phyloP scores from a whole-genome alignment of 1,139 yeast genomes.

The Zygosaccharomyces pseudobailii region DNA sequence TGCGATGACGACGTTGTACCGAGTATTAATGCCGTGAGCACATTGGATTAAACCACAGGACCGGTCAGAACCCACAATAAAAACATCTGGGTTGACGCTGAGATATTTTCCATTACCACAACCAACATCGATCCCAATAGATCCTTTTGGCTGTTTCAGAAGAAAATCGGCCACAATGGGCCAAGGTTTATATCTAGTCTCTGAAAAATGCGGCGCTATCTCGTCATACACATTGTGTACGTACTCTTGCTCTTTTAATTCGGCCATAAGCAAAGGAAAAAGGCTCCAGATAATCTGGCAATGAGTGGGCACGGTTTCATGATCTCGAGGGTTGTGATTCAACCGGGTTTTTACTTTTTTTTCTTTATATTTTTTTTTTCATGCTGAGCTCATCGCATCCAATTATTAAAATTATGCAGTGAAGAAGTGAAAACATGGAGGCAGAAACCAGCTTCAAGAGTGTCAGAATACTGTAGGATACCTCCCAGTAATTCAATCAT shows the following conservation, averaged over 20 bases:
- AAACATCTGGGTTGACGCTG: constrained; percentile 61
- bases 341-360: not conserved
- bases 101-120: constrained; percentile 96
- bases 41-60: constrained; percentile 73
- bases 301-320: not conserved
- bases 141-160: constrained; percentile 38
- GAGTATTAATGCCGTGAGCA: constrained; percentile 48
- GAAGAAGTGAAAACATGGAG: too few species aligned
- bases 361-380: not conserved
- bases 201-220: constrained; percentile 88
- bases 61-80: constrained; percentile 75
- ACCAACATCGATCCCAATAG: constrained; percentile 71
- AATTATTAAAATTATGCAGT: too few species aligned
- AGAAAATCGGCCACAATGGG: constrained; percentile 83
- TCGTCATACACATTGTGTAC: constrained; percentile 90
- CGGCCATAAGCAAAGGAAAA: constrained; percentile 37
- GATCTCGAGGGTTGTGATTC: not conserved
- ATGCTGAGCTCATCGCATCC: not conserved
- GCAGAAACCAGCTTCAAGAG: too few species aligned
- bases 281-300: not conserved
- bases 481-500: too few species aligned
- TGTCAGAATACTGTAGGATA: too few species aligned
- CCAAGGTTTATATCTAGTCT: constrained; percentile 96
- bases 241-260: constrained; percentile 61
- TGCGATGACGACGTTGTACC: constrained; percentile 56